Base-by-base conservation (phyloP, 2,329 filamentous ascomycete genomes). In the Claviceps digitariae region DNA sequence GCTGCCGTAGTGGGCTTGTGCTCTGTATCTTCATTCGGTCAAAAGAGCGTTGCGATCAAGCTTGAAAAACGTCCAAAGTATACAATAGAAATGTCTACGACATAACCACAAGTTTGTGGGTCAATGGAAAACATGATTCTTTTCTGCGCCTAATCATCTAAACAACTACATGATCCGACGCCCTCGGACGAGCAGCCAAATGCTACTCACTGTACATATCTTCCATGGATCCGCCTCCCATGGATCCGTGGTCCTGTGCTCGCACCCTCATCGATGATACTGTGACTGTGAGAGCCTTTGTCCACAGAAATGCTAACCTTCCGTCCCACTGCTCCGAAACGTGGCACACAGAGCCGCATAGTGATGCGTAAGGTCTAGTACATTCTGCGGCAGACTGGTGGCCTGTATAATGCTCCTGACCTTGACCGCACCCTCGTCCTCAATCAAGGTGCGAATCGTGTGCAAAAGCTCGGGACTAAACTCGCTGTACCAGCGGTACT, bases 401-500 rank as follows among this genome's bases (percentile, higher is more conserved):
- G 91, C 90, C 70, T 98, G 93, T 52, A 98, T 90, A 64, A 98
- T 95, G 68, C 90, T 96, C 64, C 93, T 81, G 52, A 98, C 87
- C 72, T 98, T 98, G 68, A 98, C 88, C 1, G 91, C 91, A 55
- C 93, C 93, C 70, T 98, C 93, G 60, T 96, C 90, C 70, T 97
- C 93, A 65, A 98, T 98, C 59, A 98, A 75, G 59, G 87, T 90
- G 57, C 93, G 84, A 63, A 97, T 87, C 3, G 87, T 85, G 68
- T 84, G 88, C 52, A 98, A 79, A 45, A 98, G 78, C 58, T 90
- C 84, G 0, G 93, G 93, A 20, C 90, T 96, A 72, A 98, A 98
- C 79, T 98, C 93, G 54, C 90, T 96, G 73, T 98, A 98, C 93
- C 93, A 98, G 60, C 93, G 79, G 71, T 96, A 98, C 72, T 98